Conservation (phyloP, 495 filamentous ascomycete species). For the Penicillium angulare region DNA sequence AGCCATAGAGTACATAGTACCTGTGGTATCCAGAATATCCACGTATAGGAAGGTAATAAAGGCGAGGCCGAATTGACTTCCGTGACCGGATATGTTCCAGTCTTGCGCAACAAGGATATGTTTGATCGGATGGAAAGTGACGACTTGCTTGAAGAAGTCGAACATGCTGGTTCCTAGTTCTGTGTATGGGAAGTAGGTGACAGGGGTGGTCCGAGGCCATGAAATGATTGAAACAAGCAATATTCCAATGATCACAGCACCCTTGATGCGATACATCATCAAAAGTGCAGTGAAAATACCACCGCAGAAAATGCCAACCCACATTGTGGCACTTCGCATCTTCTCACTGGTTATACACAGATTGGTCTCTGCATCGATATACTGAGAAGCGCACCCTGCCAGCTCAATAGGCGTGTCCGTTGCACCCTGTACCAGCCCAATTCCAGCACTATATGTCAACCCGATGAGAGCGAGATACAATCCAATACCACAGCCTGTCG, state of each 20-base stretch:
- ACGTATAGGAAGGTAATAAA: slow-evolving; percentile 81
- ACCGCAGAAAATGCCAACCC: slow-evolving; percentile 81
- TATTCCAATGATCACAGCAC: slow-evolving; percentile 77
- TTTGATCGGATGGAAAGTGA: slow-evolving; percentile 72
- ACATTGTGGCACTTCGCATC: slow-evolving; percentile 76
- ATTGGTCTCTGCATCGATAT: slow-evolving; percentile 34
- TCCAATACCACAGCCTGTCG: slow-evolving; percentile 79
- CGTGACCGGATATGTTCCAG: slow-evolving; percentile 63
- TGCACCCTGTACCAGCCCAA: slow-evolving; percentile 66
- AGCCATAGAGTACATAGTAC: slow-evolving; percentile 81
- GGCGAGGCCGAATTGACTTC: slow-evolving; percentile 70
- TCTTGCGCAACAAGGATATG: slow-evolving; percentile 62
- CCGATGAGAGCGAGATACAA: slow-evolving; percentile 80
- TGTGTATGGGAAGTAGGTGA: slow-evolving; percentile 77
- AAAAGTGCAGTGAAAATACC: slow-evolving; percentile 72
- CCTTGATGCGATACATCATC: slow-evolving; percentile 81
- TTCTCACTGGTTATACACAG: slow-evolving; percentile 54
- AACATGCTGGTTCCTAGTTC: slow-evolving; percentile 61
- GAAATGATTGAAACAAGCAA: slow-evolving; percentile 80
- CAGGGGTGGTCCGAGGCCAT: slow-evolving; percentile 69
- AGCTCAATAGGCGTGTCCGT: slow-evolving; percentile 60
- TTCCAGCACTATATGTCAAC: slow-evolving; percentile 74
- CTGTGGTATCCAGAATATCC: slow-evolving; percentile 76
- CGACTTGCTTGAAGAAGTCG: slow-evolving; percentile 82
- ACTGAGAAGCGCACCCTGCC: slow-evolving; percentile 58